Base-by-base conservation (phyloP, 495 filamentous ascomycete species). In the Aspergillus indologenus region DNA sequence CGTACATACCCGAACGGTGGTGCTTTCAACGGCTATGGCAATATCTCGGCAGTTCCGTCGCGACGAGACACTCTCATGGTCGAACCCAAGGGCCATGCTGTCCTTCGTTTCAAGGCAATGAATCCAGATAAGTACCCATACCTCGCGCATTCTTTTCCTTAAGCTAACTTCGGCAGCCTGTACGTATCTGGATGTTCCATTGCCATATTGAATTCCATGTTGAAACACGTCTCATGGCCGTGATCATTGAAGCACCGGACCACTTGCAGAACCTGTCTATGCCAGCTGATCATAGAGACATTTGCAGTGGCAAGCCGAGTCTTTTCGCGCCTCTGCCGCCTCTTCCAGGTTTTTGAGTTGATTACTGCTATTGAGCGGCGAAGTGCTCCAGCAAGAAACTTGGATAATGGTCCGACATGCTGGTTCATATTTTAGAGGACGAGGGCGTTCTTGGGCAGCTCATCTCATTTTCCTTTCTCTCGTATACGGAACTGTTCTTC, bases 121-220 rank as follows among this genome's bases (percentile, higher is more conserved):
- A 93, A 94, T 66, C 87, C 90, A 12, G 90, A 85, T 60, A 64
- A 60, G 58, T 60, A 24, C 14, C 15, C 40, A 23, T 22, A 18
- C 20, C 19, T 46, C 21, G 2, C 15, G n/a, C 11, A 8, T 17
- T 14, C 11, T 34, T 9, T 14, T 56, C 17, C 26, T 29, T 46
- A 18, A 2, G 53, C 21, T 23, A 45, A 49, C 55, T 12, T 31
- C 59, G 45, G 49, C 44, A 18, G 49, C n/a, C 6, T 40, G 23
- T 51, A 62, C 56, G 61, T 50, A 76, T 89, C 40, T 90, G 83
- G 80, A 71, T 91, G 24, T 87, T 90, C 70, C 88, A 91, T 65
- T 91, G 88, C 68, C 87, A 90, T 70, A 83, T 88, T 31, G 87
- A 89, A 72, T 90, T 86, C 83, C 88, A 91, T 63, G 79, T 89